phyloP scores from a whole-genome alignment of 176 grass and related monocot species.

The Elymus sibiricus region DNA sequence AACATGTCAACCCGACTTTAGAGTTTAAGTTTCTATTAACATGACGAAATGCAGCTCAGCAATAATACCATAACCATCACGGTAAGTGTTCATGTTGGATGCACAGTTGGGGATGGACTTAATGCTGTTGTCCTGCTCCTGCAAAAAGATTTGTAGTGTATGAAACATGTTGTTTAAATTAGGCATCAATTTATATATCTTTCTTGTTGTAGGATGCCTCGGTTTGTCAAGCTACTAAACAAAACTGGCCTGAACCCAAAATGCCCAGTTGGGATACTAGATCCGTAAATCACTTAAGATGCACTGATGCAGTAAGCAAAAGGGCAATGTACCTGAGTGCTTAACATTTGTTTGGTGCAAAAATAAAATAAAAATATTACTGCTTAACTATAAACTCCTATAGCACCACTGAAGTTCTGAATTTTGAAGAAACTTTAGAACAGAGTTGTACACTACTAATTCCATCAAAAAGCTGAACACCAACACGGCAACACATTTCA shows the following conservation, averaged over 20 bases:
- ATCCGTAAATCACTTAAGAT: neutral
- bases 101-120: neutral
- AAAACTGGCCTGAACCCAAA: neutral
- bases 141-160: neutral
- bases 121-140: neutral
- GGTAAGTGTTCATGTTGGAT: neutral
- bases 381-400: neutral
- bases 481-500: neutral
- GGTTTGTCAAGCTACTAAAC: constrained; percentile 1
- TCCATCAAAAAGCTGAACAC: neutral
- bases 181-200: neutral
- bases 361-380: neutral
- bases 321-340: neutral
- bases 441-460: neutral
- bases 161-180: neutral
- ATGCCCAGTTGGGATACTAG: neutral
- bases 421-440: neutral
- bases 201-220: neutral
- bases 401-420: neutral
- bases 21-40: neutral
- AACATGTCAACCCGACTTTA: neutral
- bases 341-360: constrained; percentile 17
- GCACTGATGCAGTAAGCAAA: neutral
- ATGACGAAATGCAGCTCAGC: neutral
- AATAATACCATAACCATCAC: neutral